These are phyloP conservation scores for Penicillium digitatum DNA, from an alignment of 2,329 filamentous ascomycete species.

Conservation along the genomic window DNA sequence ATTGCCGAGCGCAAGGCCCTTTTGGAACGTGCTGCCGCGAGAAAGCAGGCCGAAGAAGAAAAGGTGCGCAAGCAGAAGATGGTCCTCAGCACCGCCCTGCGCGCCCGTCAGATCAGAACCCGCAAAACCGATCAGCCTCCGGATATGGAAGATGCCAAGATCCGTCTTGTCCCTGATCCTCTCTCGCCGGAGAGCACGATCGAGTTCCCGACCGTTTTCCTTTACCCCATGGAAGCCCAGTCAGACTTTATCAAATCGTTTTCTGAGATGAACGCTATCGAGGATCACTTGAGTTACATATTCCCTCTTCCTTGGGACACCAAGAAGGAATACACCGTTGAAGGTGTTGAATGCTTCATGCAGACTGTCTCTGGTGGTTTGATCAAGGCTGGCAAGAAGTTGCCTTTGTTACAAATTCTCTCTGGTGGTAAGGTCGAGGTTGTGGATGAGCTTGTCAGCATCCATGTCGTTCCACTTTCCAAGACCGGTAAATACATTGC, in stretches of 20 bases:
- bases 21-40: slow-evolving; percentile 54
- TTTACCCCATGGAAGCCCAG: slow-evolving; percentile 80
- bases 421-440: slow-evolving; percentile 75
- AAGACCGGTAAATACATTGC: slow-evolving; percentile 72
- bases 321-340: slow-evolving; percentile 60
- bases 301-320: slow-evolving; percentile 85
- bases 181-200: slow-evolving; percentile 69
- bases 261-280: slow-evolving; percentile 68
- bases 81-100: slow-evolving; percentile 63
- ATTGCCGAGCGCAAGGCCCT: slow-evolving; percentile 58
- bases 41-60: slow-evolving; percentile 51
- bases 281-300: slow-evolving; percentile 77
- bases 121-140: slow-evolving; percentile 67
- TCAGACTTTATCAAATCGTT: slow-evolving; percentile 90
- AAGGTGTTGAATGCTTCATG: slow-evolving; percentile 78
- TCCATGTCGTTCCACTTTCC: slow-evolving; percentile 74
- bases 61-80: slow-evolving; percentile 51
- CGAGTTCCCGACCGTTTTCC: slow-evolving; percentile 71
- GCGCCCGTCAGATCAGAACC: slow-evolving; percentile 65
- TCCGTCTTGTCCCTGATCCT: slow-evolving; percentile 67
- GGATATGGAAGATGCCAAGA: slow-evolving; percentile 78
- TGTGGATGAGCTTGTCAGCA: slow-evolving; percentile 75
- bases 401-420: slow-evolving; percentile 70
- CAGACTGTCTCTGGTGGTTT: slow-evolving; percentile 76
- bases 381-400: slow-evolving; percentile 84